These are phyloP conservation scores for Cladorrhinum sp. DNA, from an alignment of 2,329 filamentous ascomycete genomes.

Conservation along the genomic window DNA sequence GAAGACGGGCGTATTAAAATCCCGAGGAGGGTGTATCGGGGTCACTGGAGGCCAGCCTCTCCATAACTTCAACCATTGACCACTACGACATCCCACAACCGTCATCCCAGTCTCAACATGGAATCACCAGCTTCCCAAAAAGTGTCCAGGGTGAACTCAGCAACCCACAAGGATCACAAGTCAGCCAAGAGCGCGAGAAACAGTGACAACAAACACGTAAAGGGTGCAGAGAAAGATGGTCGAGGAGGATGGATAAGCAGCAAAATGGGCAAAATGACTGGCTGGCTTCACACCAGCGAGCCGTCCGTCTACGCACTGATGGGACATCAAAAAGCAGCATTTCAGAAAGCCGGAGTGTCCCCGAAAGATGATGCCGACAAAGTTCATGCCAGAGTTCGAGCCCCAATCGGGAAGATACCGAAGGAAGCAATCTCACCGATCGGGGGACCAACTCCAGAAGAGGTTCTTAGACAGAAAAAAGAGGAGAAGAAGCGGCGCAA, in stretches of 20 bases:
- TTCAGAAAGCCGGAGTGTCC: constrained; percentile 43
- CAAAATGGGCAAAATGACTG: constrained; percentile 37
- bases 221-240: constrained; percentile 30
- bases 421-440: constrained; percentile 42
- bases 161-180: background rate
- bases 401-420: constrained; percentile 45
- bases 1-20: background rate
- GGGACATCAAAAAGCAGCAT: constrained; percentile 43
- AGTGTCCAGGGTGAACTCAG: background rate
- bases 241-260: constrained; percentile 38
- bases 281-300: constrained; percentile 48
- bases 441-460: constrained; percentile 44
- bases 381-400: constrained; percentile 45
- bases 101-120: background rate
- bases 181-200: background rate
- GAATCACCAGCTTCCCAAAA: background rate
- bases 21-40: background rate
- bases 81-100: background rate
- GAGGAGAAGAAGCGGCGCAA: constrained; percentile 32
- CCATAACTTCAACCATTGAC: background rate
- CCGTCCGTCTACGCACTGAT: constrained; percentile 49
- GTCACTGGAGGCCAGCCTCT: background rate
- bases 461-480: constrained; percentile 37
- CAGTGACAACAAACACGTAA: constrained; percentile 1
- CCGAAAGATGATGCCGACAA: constrained; percentile 26